Base-by-base conservation (phyloP, 176 grass and related monocot genomes). In the Rhynchospora tenuis region DNA sequence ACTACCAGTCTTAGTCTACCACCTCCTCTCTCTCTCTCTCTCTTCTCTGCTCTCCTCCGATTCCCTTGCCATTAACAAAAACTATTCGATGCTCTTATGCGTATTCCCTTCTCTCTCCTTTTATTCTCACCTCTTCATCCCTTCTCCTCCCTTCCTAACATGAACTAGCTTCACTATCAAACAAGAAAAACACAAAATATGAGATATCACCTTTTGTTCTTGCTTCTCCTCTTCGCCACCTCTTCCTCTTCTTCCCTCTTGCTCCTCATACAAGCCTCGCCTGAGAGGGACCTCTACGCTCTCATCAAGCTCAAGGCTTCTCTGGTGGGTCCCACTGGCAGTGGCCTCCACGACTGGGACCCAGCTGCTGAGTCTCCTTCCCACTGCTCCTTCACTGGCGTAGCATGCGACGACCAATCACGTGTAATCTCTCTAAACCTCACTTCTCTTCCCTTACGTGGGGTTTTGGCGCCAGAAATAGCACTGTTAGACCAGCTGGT, bases 371-470 rank as follows among this genome's bases (percentile, higher is more conserved):
- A 48, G 0, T 77, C 90, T 7, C 90, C 92, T 0, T 17, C 83
- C 0, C 91, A 94, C 83, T 97, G 94, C 86, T 6, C 47, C 19
- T 97, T 90, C 83, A 56, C 88, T 2, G 87, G 91, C 84, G 73
- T 97, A 0, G 28, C 89, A 12, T 98, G 95, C 85, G 85, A 94
- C 24, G 0, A 22, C 0, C 20, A 57, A 7, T 72, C 87, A 3
- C 95, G 89, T 8, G 90, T 98, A 19, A 64, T 90, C 22, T 79
- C 90, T 9, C 60, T 98, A 76, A 90, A 91, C 89, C 42, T 93
- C 85, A 90, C 87, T 14, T 78, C 27, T 26, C 15, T 91, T 2
- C 83, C 85, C 6, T 75, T 94, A 59, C 90, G 86, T 58, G 84
- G 84, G 1, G 71, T 64, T 0, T 88, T 94, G 0, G 79, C 83